These are phyloP conservation scores for Gnomoniopsis sp. DNA, from an alignment of 2,329 filamentous ascomycete species.

Conservation along the genomic window DNA sequence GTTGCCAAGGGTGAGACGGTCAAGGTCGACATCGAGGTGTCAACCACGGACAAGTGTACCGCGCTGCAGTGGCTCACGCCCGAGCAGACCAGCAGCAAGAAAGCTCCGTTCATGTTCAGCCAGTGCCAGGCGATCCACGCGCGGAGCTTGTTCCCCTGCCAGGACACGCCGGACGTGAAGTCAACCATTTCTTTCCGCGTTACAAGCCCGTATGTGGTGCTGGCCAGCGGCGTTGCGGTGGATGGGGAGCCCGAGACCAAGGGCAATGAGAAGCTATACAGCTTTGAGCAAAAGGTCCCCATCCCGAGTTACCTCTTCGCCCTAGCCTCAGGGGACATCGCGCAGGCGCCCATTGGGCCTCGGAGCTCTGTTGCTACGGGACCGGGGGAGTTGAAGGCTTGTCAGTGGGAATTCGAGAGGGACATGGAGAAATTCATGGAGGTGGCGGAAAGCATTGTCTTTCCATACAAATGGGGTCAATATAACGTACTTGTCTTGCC, in stretches of 20 bases:
- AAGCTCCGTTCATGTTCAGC: slow-evolving; percentile 95
- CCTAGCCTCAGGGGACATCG: slow-evolving; percentile 82
- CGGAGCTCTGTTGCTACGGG: slow-evolving; percentile 82
- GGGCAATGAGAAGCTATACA: slow-evolving; percentile 65
- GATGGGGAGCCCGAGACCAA: slow-evolving; percentile 42
- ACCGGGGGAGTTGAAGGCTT: slow-evolving; percentile 78
- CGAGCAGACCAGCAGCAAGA: slow-evolving; percentile 91
- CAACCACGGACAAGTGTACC: slow-evolving; percentile 85
- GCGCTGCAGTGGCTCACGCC: slow-evolving; percentile 94
- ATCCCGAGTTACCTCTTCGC: slow-evolving; percentile 95
- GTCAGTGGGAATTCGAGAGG: slow-evolving; percentile 86
- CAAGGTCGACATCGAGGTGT: slow-evolving; percentile 62
- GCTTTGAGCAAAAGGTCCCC: slow-evolving; percentile 85
- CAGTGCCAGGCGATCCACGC: slow-evolving; percentile 97
- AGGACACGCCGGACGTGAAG: slow-evolving; percentile 97
- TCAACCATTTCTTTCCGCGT: slow-evolving; percentile 91
- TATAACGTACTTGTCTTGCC: slow-evolving; percentile 93
- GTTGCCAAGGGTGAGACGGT: slow-evolving; percentile 50
- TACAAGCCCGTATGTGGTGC: slow-evolving; percentile 80
- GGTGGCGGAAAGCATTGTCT: slow-evolving; percentile 76
- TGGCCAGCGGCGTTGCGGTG: slow-evolving; percentile 76
- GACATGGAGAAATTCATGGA: slow-evolving; percentile 93
- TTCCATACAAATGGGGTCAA: slow-evolving; percentile 88
- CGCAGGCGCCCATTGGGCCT: slow-evolving; percentile 79
- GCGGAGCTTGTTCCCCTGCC: slow-evolving; percentile 90